Percentiles rank a stretch among this genome's conserved stretches.
phyloP scores from a whole-genome alignment of 2,329 filamentous ascomycete species.

The Teratosphaeria zuluensis region DNA sequence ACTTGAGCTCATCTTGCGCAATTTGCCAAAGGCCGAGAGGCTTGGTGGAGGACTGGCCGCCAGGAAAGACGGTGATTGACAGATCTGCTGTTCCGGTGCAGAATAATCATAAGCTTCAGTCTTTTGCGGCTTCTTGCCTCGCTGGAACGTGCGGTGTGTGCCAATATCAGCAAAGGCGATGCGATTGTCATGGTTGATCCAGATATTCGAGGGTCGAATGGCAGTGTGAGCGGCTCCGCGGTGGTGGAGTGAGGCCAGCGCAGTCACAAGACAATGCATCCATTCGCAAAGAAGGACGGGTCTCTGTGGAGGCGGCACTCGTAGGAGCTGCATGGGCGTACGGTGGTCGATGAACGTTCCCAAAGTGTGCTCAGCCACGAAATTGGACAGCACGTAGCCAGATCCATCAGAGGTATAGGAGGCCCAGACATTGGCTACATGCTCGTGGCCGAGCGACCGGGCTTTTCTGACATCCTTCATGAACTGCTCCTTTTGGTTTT shows the following conservation, averaged over 20 bases:
- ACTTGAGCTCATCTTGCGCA: conserved; percentile 22
- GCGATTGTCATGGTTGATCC: conserved; percentile 55
- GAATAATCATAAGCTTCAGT: conserved; percentile 64
- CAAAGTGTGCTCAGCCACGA: conserved; percentile 56
- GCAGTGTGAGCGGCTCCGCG: conserved; percentile 55
- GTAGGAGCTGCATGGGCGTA: conserved; percentile 53
- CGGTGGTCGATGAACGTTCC: conserved; percentile 55
- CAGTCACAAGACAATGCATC: conserved; percentile 64
- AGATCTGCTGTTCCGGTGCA: conserved; percentile 55
- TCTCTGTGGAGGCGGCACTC: conserved; percentile 50
- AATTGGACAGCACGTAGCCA: conserved; percentile 58
- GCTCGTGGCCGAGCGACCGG: conserved; percentile 52
- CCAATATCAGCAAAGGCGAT: conserved; percentile 58
- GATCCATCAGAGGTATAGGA: conserved; percentile 57
- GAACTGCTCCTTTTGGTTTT: conserved; percentile 38
- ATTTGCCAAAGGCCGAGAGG: conserved; percentile 18
- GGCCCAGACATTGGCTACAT: conserved; percentile 61
- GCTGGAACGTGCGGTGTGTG: conserved; percentile 39
- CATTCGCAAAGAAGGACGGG: conserved; percentile 57
- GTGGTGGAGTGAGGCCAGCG: conserved; percentile 57
- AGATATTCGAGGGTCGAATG: conserved; percentile 61
- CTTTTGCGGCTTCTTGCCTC: conserved; percentile 48
- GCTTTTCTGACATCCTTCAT: conserved; percentile 51
- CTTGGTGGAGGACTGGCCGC: conserved; percentile 20
- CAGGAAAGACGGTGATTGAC: conserved; percentile 31